These are phyloP conservation scores for Trametes gibbosa DNA, from an alignment of 768 basidiomycete species.

Conservation along the genomic window DNA sequence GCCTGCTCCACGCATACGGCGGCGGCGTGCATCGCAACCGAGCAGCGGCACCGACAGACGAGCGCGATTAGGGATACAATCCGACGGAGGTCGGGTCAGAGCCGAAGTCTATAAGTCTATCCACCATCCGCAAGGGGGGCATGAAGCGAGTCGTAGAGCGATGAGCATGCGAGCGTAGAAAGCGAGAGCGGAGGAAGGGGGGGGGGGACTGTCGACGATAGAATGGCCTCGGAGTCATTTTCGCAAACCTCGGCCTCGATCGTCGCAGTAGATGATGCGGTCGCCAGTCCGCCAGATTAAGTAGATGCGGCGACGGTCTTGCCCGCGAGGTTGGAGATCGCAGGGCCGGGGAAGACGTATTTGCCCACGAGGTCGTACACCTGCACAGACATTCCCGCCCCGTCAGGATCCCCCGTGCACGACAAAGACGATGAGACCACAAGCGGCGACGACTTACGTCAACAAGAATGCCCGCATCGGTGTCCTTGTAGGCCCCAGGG, in stretches of 20 bases:
- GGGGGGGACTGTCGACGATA: too few species aligned
- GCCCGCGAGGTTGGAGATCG: slow-evolving; percentile 17
- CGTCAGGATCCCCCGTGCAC: background rate
- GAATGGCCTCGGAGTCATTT: background rate
- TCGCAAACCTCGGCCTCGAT: background rate
- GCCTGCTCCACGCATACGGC: too few species aligned
- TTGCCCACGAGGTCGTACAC: slow-evolving; percentile 5
- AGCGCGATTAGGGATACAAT: too few species aligned
- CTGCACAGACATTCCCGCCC: background rate
- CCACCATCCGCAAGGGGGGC: too few species aligned
- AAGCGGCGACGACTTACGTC: slow-evolving; percentile 9
- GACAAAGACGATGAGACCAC: too few species aligned
- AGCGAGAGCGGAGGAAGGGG: too few species aligned
- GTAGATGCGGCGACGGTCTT: background rate
- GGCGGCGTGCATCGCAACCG: too few species aligned
- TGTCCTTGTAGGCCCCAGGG: slow-evolving; percentile 72
- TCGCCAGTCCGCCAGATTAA: background rate
- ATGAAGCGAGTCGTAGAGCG: too few species aligned
- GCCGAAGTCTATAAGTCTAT: too few species aligned
- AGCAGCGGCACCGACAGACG: too few species aligned
- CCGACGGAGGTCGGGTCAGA: too few species aligned
- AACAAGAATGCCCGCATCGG: slow-evolving; percentile 68
- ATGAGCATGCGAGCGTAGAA: too few species aligned
- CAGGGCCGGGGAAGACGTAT: slow-evolving; percentile 24
- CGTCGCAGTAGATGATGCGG: background rate